phyloP scores from a whole-genome alignment of 805 yeast species.

The Kazachstania taianensis region DNA sequence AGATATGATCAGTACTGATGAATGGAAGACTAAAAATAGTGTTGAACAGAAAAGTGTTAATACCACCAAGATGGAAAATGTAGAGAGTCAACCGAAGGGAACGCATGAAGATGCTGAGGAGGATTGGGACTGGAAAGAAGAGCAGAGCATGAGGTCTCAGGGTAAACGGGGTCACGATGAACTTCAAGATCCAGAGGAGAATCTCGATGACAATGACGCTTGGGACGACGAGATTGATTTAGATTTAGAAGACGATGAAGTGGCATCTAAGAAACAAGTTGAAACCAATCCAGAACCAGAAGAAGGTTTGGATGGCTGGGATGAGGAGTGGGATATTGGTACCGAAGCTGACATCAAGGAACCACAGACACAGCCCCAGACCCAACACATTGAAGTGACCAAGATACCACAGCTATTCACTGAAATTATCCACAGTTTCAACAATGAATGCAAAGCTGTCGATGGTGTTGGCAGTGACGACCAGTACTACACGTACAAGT shows the following conservation, averaged over 20 bases:
- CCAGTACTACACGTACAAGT: constrained; percentile 17
- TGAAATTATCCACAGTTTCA: constrained; percentile 9
- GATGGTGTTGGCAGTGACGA: constrained; percentile 9
- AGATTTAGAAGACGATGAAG: constrained; percentile 10
- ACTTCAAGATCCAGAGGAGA: constrained; percentile 4
- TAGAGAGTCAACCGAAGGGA: not conserved
- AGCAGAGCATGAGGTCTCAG: not conserved
- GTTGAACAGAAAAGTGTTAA: not conserved
- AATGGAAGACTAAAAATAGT: not conserved
- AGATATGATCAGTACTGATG: constrained; percentile 5
- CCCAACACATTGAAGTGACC: constrained; percentile 8
- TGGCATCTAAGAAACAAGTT: constrained; percentile 1
- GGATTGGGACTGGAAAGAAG: constrained; percentile 18
- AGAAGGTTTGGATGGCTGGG: constrained; percentile 15
- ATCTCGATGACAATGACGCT: constrained; percentile 9
- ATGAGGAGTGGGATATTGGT: constrained; percentile 18
- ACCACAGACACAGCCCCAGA: not conserved
- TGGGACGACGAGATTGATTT: constrained; percentile 15
- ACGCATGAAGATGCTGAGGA: not conserved
- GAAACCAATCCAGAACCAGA: constrained; percentile 4
- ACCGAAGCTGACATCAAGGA: constrained; percentile 8
- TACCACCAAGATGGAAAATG: not conserved
- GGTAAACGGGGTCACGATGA: no score
- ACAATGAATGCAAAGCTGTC: constrained; percentile 10
- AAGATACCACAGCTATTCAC: constrained; percentile 13